These are phyloP conservation scores for Aspergillus sclerotiicarbonarius DNA, from an alignment of 495 filamentous ascomycete species.

Conservation along the genomic window DNA sequence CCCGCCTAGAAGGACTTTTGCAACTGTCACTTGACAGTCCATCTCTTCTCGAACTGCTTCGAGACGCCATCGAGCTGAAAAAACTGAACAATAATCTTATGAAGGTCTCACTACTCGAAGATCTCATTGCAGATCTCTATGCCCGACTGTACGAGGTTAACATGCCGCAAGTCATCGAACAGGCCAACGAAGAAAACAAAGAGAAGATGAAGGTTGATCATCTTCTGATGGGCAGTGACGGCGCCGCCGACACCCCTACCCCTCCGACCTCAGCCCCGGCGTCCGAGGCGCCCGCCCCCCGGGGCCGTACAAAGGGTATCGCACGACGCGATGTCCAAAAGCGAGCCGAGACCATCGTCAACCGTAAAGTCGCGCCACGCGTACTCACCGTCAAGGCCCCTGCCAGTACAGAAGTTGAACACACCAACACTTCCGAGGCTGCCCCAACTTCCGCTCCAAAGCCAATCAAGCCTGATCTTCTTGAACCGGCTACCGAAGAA, in stretches of 20 bases:
- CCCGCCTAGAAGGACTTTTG: conserved; percentile 51
- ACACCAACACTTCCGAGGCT: conserved; percentile 7
- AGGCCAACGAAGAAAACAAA: conserved; percentile 50
- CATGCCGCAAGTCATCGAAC: conserved; percentile 44
- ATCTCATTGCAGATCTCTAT: conserved; percentile 85
- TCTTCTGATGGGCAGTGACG: conserved; percentile 46
- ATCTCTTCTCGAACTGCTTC: conserved; percentile 64
- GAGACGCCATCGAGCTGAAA: conserved; percentile 86
- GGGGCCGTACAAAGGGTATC: conserved; percentile 57
- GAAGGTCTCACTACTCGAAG: conserved; percentile 82
- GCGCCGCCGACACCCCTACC: conserved; percentile 35
- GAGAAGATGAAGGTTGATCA: conserved; percentile 61
- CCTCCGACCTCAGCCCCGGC: conserved; percentile 34
- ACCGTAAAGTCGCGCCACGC: conserved; percentile 39
- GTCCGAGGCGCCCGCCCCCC: conserved; percentile 43
- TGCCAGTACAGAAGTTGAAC: conserved; percentile 24
- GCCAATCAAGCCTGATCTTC: neutral
- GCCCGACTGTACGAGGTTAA: conserved; percentile 68
- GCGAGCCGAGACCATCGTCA: conserved; percentile 58
- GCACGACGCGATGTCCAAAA: conserved; percentile 62
- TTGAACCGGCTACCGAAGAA: conserved; percentile 18
- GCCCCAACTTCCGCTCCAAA: conserved; percentile 16
- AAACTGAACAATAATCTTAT: conserved; percentile 82
- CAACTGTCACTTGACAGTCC: conserved; percentile 41
- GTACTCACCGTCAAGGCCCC: conserved; percentile 27